phyloP scores from a whole-genome alignment of 768 basidiomycete genomes.

The Pisolithus orientalis region DNA sequence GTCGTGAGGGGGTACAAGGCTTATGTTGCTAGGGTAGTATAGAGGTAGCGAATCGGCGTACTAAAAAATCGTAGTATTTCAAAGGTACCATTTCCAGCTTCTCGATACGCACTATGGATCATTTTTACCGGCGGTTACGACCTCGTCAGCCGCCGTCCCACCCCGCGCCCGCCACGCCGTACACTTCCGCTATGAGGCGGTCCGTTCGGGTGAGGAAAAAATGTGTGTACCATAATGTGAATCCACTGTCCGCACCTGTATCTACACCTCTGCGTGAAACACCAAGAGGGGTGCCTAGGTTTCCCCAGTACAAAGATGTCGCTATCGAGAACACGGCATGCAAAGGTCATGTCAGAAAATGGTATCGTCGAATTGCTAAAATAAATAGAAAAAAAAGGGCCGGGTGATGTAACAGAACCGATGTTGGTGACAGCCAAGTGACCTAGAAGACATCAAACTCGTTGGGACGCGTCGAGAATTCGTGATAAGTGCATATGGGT shows the following conservation, averaged over 20 bases:
- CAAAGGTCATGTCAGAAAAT: conserved; percentile 12
- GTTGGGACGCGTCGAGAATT: conserved; percentile 22
- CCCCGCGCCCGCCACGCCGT: too few species aligned
- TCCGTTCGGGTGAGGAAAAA: neutral
- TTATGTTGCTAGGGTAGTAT: too few species aligned
- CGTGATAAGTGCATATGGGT: conserved; percentile 12
- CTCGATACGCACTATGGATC: too few species aligned
- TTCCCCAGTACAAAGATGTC: neutral
- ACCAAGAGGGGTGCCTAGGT: neutral
- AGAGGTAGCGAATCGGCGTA: too few species aligned
- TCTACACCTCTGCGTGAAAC: neutral
- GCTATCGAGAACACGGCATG: conserved; percentile 14
- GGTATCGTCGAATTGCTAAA: conserved; percentile 26
- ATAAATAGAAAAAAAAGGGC: conserved; percentile 22
- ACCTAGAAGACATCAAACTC: conserved; percentile 27
- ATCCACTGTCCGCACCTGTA: neutral
- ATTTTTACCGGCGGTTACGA: too few species aligned
- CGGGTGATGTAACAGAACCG: conserved; percentile 28
- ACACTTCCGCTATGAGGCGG: too few species aligned
- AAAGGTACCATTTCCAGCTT: too few species aligned
- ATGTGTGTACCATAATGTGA: neutral
- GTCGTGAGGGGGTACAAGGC: too few species aligned
- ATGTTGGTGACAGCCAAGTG: conserved; percentile 8
- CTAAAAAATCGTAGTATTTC: too few species aligned
- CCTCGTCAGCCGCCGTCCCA: too few species aligned